These are phyloP conservation scores for Ramaria rubella DNA, from an alignment of 768 basidiomycete species.

Conservation along the genomic window DNA sequence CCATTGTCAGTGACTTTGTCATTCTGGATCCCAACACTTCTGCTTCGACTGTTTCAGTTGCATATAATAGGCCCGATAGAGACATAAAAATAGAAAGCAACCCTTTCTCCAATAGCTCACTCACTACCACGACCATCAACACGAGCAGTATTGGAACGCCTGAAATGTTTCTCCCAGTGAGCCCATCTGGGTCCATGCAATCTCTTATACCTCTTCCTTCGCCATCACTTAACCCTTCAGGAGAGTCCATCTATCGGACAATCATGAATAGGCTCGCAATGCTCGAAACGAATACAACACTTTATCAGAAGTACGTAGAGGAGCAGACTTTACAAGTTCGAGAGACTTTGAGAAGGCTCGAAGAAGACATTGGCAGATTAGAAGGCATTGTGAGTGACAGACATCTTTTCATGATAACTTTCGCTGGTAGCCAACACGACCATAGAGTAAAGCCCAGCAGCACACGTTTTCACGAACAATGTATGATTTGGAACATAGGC, in stretches of 20 bases:
- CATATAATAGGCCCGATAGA: too few relatives aligned
- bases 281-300: slow-evolving; percentile 81
- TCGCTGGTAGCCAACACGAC: background rate
- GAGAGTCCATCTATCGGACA: slow-evolving; percentile 92
- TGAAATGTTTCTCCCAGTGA: slow-evolving; percentile 9
- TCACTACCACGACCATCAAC: background rate
- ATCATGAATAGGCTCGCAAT: slow-evolving; percentile 90
- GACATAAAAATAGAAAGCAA: too few relatives aligned
- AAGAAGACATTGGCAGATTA: slow-evolving; percentile 71
- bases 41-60: too few relatives aligned
- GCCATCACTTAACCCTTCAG: slow-evolving; percentile 29
- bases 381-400: slow-evolving; percentile 68
- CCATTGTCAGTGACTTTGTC: too few relatives aligned
- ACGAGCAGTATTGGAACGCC: slow-evolving; percentile 3
- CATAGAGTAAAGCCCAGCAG: slow-evolving; percentile 63
- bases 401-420: background rate
- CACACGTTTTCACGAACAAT: slow-evolving; percentile 58
- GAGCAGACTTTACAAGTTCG: slow-evolving; percentile 77
- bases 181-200: slow-evolving; percentile 10
- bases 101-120: too few relatives aligned
- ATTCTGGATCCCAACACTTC: too few relatives aligned
- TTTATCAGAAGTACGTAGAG: slow-evolving; percentile 81
- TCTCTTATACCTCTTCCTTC: slow-evolving; percentile 5
- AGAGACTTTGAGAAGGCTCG: slow-evolving; percentile 64
- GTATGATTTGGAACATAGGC: slow-evolving; percentile 63